Conservation (phyloP, 169 alveolate species). For the Toxoplasma gondii region DNA sequence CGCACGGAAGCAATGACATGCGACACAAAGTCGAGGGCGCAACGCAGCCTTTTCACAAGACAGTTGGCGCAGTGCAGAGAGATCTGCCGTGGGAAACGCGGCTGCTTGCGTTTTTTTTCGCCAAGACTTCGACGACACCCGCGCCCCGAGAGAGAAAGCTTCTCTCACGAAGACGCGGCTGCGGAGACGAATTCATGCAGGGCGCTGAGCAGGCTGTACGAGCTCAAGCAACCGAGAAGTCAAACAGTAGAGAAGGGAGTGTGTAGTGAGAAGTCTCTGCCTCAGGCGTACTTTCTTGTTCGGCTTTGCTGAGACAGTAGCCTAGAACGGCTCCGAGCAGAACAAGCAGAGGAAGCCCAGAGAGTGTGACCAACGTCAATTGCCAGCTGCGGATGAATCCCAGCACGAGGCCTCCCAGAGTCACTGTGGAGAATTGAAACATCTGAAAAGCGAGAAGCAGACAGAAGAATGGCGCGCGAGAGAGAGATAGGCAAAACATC, state of each 20-base stretch:
- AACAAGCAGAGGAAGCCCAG: slow-evolving; percentile 47
- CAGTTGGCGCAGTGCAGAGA: too few relatives aligned
- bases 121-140: too few relatives aligned
- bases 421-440: background rate
- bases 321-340: slow-evolving; percentile 7
- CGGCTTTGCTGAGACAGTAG: slow-evolving; percentile 8
- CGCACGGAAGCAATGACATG: background rate
- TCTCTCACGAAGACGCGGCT: too few relatives aligned
- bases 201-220: too few relatives aligned
- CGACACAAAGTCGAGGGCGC: background rate
- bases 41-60: too few relatives aligned
- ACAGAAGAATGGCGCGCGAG: background rate
- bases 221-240: too few relatives aligned
- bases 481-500: background rate
- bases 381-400: slow-evolving; percentile 54
- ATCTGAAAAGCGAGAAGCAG: slow-evolving; percentile 9
- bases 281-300: background rate
- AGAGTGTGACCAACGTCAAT: slow-evolving; percentile 39
- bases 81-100: too few relatives aligned
- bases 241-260: too few relatives aligned
- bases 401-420: slow-evolving; percentile 19
- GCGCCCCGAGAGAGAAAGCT: too few relatives aligned
- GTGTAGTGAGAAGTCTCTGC: too few relatives aligned
- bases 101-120: too few relatives aligned
- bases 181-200: too few relatives aligned